Evolutionary conservation across 495 filamentous ascomycete genomes (phyloP), one percentile per base, ranked within the genome.

Genomic region (Aspergillus wentii): DNA sequence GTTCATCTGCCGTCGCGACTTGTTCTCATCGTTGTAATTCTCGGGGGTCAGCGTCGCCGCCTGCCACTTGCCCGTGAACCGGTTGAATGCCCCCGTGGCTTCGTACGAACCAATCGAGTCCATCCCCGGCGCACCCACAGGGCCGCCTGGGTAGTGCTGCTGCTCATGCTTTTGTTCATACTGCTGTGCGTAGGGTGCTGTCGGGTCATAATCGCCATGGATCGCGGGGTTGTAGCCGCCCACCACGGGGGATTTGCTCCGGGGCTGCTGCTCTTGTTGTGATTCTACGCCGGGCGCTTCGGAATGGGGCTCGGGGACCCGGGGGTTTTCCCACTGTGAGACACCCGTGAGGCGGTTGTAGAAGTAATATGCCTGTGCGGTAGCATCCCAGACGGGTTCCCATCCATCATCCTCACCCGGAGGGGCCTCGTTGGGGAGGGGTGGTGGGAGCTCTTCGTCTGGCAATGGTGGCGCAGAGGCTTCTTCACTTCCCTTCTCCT

Each of bases 181-280:
- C 33, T 68, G 56, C 52, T 85, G 77, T 10, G 92, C 92, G 59
- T 98, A 98, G 57, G 86, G 81, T 4, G 92, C 92, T 22, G 78
- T 91, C 13, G 89, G 89, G 52, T 98, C 91, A 66, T 96, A 98
- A 62, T 85, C 82, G 42, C 92, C 92, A 57, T 98, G 92, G 32
- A 98, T 91, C 17, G 88, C 85, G 2, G 92, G 92, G 52, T 96
- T 92, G 68, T 98, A 98, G 41, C 89, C 87, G 16, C 82, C 83
- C 3, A 75, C 63, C 4, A 49, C 48, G 13, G 66, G 49, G 3
- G 57, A 10, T 16, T 6, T 15, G 14, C 15, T 35, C 38, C 14
- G 22, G 31, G 16, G 17, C 26, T 0, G 18, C 35, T 17, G 16
- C 23, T 26, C 40, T 8, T 52, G 43, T 17, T 49, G 53, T 13